phyloP scores from a whole-genome alignment of 2,329 filamentous ascomycete genomes.

The Penicillium sp. region DNA sequence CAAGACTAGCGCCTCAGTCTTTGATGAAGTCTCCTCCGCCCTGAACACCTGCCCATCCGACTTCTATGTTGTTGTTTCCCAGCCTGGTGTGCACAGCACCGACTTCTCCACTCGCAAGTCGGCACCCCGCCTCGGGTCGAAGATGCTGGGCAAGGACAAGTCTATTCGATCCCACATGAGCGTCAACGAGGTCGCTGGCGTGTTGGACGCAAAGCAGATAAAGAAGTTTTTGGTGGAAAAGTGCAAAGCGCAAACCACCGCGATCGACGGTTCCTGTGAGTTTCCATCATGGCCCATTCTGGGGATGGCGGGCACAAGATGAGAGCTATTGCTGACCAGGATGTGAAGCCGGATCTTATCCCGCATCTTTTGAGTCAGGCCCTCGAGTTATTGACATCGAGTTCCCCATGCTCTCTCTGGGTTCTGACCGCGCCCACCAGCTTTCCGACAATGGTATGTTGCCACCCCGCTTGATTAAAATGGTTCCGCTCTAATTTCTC shows the following conservation, averaged over 20 bases:
- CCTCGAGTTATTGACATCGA: slow-evolving; percentile 48
- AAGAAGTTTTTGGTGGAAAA: slow-evolving; percentile 44
- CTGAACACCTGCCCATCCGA: slow-evolving; percentile 70
- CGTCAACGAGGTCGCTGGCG: slow-evolving; percentile 55
- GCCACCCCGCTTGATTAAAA: not conserved
- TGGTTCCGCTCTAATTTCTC: not conserved
- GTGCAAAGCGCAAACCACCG: slow-evolving; percentile 48
- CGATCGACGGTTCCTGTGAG: slow-evolving; percentile 47
- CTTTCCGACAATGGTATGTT: slow-evolving; percentile 46
- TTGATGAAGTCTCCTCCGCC: slow-evolving; percentile 42
- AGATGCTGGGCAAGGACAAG: slow-evolving; percentile 50
- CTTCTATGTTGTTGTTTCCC: slow-evolving; percentile 74
- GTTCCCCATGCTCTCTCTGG: slow-evolving; percentile 44
- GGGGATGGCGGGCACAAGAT: not conserved
- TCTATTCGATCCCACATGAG: slow-evolving; percentile 54
- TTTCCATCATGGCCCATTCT: slow-evolving; percentile 12
- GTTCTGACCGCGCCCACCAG: slow-evolving; percentile 37
- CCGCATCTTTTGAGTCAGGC: slow-evolving; percentile 34
- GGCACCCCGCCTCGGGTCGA: slow-evolving; percentile 55
- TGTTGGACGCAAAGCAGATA: slow-evolving; percentile 47
- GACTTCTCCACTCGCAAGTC: slow-evolving; percentile 61
- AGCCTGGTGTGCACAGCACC: slow-evolving; percentile 69
- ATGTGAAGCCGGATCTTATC: slow-evolving; percentile 40
- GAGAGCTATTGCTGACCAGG: slow-evolving; percentile 15
- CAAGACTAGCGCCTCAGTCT: slow-evolving; percentile 45